Percentiles rank a stretch among this genome's conserved stretches.
Conservation (phyloP, 2,329 filamentous ascomycete species). For the Aureobasidium lini region DNA sequence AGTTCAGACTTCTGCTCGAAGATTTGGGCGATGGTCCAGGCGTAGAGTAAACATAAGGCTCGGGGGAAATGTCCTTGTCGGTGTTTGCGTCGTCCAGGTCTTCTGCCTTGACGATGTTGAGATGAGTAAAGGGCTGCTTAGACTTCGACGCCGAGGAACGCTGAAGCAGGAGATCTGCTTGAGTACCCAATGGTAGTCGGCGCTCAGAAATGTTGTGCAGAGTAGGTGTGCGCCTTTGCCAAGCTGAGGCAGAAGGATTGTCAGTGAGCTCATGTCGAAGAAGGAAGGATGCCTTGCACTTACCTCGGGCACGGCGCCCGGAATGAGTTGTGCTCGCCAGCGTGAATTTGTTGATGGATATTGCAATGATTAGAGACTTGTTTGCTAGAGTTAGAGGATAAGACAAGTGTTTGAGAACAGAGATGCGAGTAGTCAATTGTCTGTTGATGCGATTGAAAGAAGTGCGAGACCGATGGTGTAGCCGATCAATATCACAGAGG, state of each 20-base stretch:
- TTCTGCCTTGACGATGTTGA: conserved; percentile 1
- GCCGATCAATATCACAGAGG: neutral
- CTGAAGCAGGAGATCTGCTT: conserved; percentile 12
- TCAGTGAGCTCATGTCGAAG: neutral
- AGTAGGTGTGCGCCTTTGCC: neutral
- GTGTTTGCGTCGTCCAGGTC: neutral
- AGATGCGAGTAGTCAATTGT: neutral
- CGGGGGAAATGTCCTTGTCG: neutral
- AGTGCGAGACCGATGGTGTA: neutral
- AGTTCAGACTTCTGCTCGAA: neutral
- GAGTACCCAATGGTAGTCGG: conserved; percentile 25
- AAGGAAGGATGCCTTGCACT: neutral
- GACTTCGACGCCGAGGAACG: conserved; percentile 10
- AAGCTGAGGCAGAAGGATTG: neutral
- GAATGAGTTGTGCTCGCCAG: conserved; percentile 6
- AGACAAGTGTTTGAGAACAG: neutral
- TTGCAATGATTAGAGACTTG: neutral
- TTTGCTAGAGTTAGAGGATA: neutral
- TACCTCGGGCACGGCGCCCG: conserved; percentile 8
- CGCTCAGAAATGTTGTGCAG: conserved; percentile 12
- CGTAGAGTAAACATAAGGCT: neutral
- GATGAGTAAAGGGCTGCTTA: neutral
- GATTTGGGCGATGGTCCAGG: neutral
- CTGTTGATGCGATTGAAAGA: neutral
- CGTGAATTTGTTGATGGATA: neutral